Base-by-base conservation (phyloP, 768 basidiomycete species). In the Amanita polypyramis region DNA sequence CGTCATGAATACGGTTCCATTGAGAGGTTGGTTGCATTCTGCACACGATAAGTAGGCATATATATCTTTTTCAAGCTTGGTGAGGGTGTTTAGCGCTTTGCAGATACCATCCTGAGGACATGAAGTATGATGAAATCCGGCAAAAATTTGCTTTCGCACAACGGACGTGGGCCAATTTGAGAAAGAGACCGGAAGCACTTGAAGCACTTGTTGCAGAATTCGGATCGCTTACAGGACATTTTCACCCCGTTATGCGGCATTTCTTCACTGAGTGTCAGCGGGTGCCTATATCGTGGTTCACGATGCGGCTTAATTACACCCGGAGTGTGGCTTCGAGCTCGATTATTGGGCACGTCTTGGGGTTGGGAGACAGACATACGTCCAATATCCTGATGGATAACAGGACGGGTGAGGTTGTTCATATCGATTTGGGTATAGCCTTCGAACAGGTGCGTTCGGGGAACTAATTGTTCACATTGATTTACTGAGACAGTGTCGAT, bases 371-470 rank as follows among this genome's bases (percentile, higher is more conserved):
- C 61, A 77, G 95, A 10, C 95, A 99, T 60, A 74, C 76, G 5
- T 84, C 85, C 36, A 99, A 99, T 63, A 95, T 99, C 56, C 70
- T 99, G 38, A 69, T 98, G 38, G 93, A 98, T 62, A 77, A 78
- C 41, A 62, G 62, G 21, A 81, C 77, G 7, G 95, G 95, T 12
- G 91, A 98, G 58, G 73, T 94, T 38, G 81, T 98, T 5, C 93
- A 96, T 61, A 99, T 99, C 45, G 95, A 99, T 63, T 71, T 98
- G 1, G 95, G 95, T 1, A 92, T 98, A 51, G 92, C 93, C 0
- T 98, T 99, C 63, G 96, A 96, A 51, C 90, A 91, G 69, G 91
- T 89, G 52, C 55, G 72, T 43, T 3, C 30, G 7, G 21, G 10
- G 50, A 10, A 36, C n/a, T 43, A 30, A 45, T 45, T 53, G 29